phyloP scores from a whole-genome alignment of 768 basidiomycete genomes.

The Lyophyllum semitale region DNA sequence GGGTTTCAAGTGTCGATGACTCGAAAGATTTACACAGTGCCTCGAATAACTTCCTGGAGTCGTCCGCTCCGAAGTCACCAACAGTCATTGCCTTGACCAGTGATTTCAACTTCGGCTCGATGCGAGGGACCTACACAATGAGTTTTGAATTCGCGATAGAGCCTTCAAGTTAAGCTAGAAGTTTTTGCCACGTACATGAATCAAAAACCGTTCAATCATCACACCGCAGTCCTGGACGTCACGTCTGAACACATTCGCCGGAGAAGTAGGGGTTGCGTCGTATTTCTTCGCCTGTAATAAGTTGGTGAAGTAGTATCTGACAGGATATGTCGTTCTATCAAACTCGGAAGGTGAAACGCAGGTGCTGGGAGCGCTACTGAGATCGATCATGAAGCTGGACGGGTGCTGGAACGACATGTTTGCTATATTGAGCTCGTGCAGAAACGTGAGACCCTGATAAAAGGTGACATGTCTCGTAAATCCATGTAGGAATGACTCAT shows the following conservation, averaged over 20 bases:
- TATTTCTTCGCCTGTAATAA: conserved; percentile 26
- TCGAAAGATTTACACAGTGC: conserved; percentile 47
- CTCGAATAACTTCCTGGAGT: conserved; percentile 50
- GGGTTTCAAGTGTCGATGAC: conserved; percentile 38
- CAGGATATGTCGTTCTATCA: conserved; percentile 22
- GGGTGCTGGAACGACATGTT: conserved; percentile 36
- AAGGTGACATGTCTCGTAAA: background rate
- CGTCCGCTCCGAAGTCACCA: conserved; percentile 51
- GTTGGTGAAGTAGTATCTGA: conserved; percentile 31
- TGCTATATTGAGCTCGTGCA: conserved; percentile 47
- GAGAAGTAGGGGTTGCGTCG: conserved; percentile 12
- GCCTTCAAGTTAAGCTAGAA: background rate
- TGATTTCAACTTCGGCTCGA: conserved; percentile 41
- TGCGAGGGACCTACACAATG: conserved; percentile 36
- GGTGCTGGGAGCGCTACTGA: conserved; percentile 33
- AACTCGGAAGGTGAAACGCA: conserved; percentile 15
- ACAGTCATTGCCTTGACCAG: conserved; percentile 49
- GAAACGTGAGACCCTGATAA: conserved; percentile 45
- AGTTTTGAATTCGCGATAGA: background rate
- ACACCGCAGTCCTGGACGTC: conserved; percentile 44
- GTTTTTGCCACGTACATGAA: conserved; percentile 29
- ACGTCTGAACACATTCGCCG: conserved; percentile 25
- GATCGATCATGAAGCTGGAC: conserved; percentile 43
- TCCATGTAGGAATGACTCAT: background rate
- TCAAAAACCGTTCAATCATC: conserved; percentile 38